Conservation (phyloP, 108 stramenopile species). For the Stephanodiscus triporus region DNA sequence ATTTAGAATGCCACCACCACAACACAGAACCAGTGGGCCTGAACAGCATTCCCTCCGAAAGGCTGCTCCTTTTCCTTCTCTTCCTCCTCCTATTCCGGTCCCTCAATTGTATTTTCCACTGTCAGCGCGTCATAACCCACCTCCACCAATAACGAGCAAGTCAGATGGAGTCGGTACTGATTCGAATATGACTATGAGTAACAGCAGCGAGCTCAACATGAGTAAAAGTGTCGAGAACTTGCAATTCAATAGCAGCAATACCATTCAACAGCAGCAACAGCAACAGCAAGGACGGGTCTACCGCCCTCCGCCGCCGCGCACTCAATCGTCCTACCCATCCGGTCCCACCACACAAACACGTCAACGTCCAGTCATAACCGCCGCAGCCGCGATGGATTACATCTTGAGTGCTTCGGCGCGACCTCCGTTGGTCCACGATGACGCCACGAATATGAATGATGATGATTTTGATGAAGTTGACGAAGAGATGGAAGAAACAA, state of each 20-base stretch:
- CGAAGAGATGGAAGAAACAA: neutral
- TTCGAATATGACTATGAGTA: conserved; percentile 4
- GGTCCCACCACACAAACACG: conserved; percentile 19
- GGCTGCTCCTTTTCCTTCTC: conserved; percentile 13
- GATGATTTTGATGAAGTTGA: neutral
- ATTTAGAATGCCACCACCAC: conserved; percentile 1
- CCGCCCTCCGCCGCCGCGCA: conserved; percentile 26
- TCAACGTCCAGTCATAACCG: conserved; percentile 36
- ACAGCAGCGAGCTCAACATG: neutral
- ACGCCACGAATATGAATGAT: neutral
- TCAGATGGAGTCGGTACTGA: conserved; percentile 9
- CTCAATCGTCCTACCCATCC: conserved; percentile 10
- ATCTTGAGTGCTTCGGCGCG: conserved; percentile 31
- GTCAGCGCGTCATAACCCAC: conserved; percentile 1
- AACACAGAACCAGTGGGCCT: neutral
- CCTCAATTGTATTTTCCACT: neutral
- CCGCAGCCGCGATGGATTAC: conserved; percentile 39
- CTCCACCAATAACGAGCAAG: neutral
- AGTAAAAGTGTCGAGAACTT: conserved; percentile 24
- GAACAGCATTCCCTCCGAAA: conserved; percentile 6
- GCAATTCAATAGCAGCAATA: conserved; percentile 19
- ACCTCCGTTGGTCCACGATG: neutral
- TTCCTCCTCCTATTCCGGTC: too few species aligned
- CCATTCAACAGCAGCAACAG: conserved; percentile 65
- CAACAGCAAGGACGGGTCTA: conserved; percentile 9